Base-by-base conservation (phyloP, 2,329 filamentous ascomycete genomes). In the Apiospora rasikravindrae region DNA sequence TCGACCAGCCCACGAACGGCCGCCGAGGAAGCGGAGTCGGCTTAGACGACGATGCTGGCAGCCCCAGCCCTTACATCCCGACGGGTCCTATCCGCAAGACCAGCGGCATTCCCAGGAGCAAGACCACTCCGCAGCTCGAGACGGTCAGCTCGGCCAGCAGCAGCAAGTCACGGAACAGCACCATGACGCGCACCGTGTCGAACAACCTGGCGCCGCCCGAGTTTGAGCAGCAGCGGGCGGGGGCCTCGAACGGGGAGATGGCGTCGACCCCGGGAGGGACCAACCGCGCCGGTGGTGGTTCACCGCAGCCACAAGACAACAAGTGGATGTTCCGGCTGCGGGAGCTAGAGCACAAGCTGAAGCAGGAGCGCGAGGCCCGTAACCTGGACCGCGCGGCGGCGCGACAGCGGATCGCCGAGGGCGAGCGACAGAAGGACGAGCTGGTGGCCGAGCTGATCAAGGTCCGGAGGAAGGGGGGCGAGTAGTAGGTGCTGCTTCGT, bases 271-370 rank as follows among this genome's bases (percentile, higher is more conserved):
- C 68, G 8, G 68, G 68, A 19, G 67, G 29, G 1, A 49, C 44
- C 7, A 29, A 24, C 10, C 45, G 53, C 14, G 44, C 26, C 40
- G 40, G 68, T 37, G 68, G 53, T 11, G 51, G 19, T 7, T 76
- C 69, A 71, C 75, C 5, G 70, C 72, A 26, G 75, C 70, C 49
- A 73, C 73, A 69, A 78, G 92, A 96, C 76, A 92, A 93, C 75
- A 90, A 93, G 76, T 98, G 94, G 94, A 91, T 97, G 75, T 89
- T 97, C 74, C 86, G 96, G 8, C 86, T 98, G 45, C 91, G 94
- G 72, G 95, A 98, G 80, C 85, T 98, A 76, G 96, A 99, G 85
- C 89, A 92, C 75, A 90, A 97, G 77, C 86, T 99, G 24, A 97
- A 98, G 81, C 91, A 93, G 66, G 96, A 99, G 84, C 86, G 96